phyloP scores from a whole-genome alignment of 805 yeast genomes.

The Cyberlindnera nakhonratchasimensis region DNA sequence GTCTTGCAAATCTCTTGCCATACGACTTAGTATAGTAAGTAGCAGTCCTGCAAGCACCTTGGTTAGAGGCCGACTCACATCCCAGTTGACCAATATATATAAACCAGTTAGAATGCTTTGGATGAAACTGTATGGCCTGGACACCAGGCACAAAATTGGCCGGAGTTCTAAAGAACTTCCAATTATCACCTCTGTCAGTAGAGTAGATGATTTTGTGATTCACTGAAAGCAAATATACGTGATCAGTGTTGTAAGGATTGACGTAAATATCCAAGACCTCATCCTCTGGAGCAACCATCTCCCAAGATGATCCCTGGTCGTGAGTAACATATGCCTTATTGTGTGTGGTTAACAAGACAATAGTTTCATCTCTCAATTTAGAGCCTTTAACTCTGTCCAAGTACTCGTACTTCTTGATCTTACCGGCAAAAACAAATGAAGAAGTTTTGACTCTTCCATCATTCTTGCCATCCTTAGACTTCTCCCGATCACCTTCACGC shows the following conservation, averaged over 20 bases:
- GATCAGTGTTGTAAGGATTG: constrained; percentile 58
- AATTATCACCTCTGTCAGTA: constrained; percentile 56
- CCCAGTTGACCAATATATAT: constrained; percentile 66
- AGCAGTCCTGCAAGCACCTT: constrained; percentile 46
- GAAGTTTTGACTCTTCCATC: constrained; percentile 35
- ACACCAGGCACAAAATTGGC: constrained; percentile 50
- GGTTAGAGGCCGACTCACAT: constrained; percentile 36
- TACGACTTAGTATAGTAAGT: constrained; percentile 64
- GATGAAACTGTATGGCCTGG: constrained; percentile 61
- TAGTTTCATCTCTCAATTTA: constrained; percentile 53
- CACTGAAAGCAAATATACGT: constrained; percentile 30
- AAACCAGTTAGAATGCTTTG: constrained; percentile 50
- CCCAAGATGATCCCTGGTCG: constrained; percentile 40
- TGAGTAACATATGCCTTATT: constrained; percentile 60
- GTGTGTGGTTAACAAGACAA: constrained; percentile 55
- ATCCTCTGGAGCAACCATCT: constrained; percentile 31
- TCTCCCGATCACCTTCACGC: constrained; percentile 34
- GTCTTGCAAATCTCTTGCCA: constrained; percentile 57
- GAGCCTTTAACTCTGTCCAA: constrained; percentile 42
- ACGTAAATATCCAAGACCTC: constrained; percentile 51
- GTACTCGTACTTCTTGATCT: constrained; percentile 54
- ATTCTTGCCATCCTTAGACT: constrained; percentile 32
- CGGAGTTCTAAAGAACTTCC: constrained; percentile 42
- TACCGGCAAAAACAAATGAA: constrained; percentile 47
- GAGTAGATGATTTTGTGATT: constrained; percentile 49